phyloP scores from a whole-genome alignment of 2,329 filamentous ascomycete species.

The Hypocreales sp. region DNA sequence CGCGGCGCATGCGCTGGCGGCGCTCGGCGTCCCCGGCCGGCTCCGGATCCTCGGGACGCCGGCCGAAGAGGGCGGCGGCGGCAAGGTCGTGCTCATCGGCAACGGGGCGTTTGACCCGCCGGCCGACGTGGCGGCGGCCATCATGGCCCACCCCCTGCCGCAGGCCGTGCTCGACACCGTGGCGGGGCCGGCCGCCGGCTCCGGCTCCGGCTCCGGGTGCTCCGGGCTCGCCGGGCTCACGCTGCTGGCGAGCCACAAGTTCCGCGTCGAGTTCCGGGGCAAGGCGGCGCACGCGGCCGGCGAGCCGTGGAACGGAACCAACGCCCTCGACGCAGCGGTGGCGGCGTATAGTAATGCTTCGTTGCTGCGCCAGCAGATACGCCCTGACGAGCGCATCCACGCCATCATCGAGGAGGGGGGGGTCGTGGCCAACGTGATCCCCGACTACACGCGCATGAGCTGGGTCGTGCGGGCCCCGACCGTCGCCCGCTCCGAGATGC shows the following conservation, averaged over 20 bases:
- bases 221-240: slow-evolving; percentile 12
- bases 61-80: slow-evolving; percentile 26
- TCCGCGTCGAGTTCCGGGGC: slow-evolving; percentile 16
- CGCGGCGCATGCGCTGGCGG: slow-evolving; percentile 16
- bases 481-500: slow-evolving; percentile 10
- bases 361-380: slow-evolving; percentile 21
- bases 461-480: slow-evolving; percentile 22
- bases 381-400: slow-evolving; percentile 19
- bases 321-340: slow-evolving; percentile 21
- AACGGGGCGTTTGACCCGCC: slow-evolving; percentile 12
- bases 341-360: slow-evolving; percentile 18
- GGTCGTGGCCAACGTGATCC: slow-evolving; percentile 22
- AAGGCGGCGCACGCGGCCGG: slow-evolving; percentile 18
- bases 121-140: slow-evolving; percentile 10
- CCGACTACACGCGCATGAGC: slow-evolving; percentile 19
- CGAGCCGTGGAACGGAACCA: slow-evolving; percentile 20
- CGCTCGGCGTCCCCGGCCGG: slow-evolving; percentile 14
- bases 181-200: too few species aligned
- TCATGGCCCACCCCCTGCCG: slow-evolving; percentile 13
- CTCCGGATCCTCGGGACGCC: slow-evolving; percentile 25
- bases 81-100: slow-evolving; percentile 17
- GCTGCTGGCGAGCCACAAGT: slow-evolving; percentile 16
- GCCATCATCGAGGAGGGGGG: slow-evolving; percentile 20
- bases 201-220: not conserved
- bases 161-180: slow-evolving; percentile 1